Conservation (phyloP, 164 flowering plant species). For the Sedum album region DNA sequence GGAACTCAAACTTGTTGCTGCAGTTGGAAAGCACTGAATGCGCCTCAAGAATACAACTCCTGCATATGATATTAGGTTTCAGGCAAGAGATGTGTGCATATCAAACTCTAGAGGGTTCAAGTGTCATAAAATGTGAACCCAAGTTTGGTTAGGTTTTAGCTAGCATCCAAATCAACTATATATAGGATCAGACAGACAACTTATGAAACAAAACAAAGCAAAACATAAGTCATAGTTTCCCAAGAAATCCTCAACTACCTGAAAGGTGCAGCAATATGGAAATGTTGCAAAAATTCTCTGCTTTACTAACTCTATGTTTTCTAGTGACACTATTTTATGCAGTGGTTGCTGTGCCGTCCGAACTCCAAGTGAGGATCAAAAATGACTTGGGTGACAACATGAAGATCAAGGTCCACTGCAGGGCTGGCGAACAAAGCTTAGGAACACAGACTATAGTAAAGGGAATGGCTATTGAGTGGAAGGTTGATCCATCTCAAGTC, state of each 20-base stretch:
- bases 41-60: too few species aligned
- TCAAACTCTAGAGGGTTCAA: constrained; percentile 6
- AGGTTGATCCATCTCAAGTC: background rate
- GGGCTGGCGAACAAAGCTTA: constrained; percentile 7
- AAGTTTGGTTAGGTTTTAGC: background rate
- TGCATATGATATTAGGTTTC: constrained; percentile 8
- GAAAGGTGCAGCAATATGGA: background rate
- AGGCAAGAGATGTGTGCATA: constrained; percentile 6
- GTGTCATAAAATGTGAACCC: constrained; percentile 7
- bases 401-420: constrained; percentile 15
- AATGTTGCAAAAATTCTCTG: background rate
- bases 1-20: too few species aligned
- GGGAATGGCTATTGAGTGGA: constrained; percentile 17
- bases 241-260: background rate
- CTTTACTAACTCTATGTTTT: constrained; percentile 1
- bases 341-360: background rate
- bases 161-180: background rate
- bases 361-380: constrained; percentile 10
- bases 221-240: too few species aligned
- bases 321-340: background rate
- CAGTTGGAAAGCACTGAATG: too few species aligned
- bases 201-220: too few species aligned
- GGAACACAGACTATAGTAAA: constrained; percentile 14
- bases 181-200: background rate
- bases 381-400: constrained; percentile 11